A percentile compares a stretch with the other conserved stretches of the same genome.
phyloP scores from a whole-genome alignment of 1,139 yeast species.

The Saccharomyces pastorianus region DNA sequence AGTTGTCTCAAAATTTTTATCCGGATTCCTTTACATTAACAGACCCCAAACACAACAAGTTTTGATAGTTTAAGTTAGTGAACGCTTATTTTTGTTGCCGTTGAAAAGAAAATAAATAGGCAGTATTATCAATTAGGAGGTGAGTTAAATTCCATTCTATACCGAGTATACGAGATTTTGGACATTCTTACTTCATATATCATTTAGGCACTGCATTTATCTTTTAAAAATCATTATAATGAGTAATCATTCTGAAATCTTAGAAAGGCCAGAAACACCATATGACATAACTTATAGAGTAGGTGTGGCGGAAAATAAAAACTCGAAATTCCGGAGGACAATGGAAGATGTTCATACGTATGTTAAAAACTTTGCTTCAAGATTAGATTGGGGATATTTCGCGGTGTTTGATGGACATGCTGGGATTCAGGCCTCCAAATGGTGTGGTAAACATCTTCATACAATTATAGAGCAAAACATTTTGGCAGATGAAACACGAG shows the following conservation, averaged over 20 bases:
- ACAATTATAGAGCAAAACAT: slow-evolving; percentile 32
- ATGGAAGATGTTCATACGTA: slow-evolving; percentile 98
- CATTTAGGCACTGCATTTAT: background rate
- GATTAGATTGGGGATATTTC: slow-evolving; percentile 90
- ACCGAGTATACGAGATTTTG: background rate
- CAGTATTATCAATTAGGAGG: background rate
- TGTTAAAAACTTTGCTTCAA: slow-evolving; percentile 83
- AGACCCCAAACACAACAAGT: background rate
- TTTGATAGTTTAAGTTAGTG: background rate
- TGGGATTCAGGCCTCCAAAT: slow-evolving; percentile 85
- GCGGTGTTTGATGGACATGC: slow-evolving; percentile 98
- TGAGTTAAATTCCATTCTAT: background rate
- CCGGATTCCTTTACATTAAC: background rate
- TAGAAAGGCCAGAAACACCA: slow-evolving; percentile 1
- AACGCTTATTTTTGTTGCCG: background rate
- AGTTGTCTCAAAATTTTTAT: background rate
- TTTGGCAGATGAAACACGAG: slow-evolving; percentile 34
- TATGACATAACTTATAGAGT: slow-evolving; percentile 58
- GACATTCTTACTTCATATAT: background rate
- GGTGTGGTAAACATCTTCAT: slow-evolving; percentile 90
- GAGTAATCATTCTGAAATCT: background rate
- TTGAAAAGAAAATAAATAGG: background rate
- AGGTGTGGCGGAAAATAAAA: slow-evolving; percentile 86
- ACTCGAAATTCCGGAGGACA: slow-evolving; percentile 68
- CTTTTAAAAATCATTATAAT: background rate